Conservation (phyloP, 176 grass and related monocot species). For the Avena insularis region DNA sequence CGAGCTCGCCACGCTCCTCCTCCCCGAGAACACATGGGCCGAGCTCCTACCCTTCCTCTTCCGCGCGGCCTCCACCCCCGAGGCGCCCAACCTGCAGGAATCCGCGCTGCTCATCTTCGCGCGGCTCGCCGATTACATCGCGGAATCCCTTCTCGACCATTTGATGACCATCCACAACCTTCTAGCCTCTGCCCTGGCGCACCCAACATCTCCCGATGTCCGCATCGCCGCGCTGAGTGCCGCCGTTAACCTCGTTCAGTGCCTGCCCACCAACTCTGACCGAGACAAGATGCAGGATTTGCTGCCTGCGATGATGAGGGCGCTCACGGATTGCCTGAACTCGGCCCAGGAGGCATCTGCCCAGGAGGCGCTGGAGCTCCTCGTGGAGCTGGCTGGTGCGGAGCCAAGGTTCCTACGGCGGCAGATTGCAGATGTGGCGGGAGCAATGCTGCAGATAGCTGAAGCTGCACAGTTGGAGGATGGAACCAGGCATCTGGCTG, state of each 20-base stretch:
- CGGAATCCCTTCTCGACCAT: constrained; percentile 69
- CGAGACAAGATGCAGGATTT: constrained; percentile 88
- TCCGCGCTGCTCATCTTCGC: constrained; percentile 85
- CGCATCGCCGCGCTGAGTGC: constrained; percentile 82
- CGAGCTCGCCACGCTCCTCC: constrained; percentile 73
- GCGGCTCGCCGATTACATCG: constrained; percentile 76
- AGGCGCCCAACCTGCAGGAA: constrained; percentile 74
- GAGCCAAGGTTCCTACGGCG: constrained; percentile 90
- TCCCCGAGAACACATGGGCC: constrained; percentile 71
- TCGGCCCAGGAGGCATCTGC: constrained; percentile 87
- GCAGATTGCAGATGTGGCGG: constrained; percentile 84
- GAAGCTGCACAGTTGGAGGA: constrained; percentile 81
- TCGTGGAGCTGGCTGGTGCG: constrained; percentile 82
- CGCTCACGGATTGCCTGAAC: constrained; percentile 87
- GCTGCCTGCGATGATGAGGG: constrained; percentile 90
- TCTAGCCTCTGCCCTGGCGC: constrained; percentile 69
- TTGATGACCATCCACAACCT: constrained; percentile 84
- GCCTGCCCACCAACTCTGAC: constrained; percentile 70
- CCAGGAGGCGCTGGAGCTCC: constrained; percentile 92
- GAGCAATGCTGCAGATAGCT: constrained; percentile 91
- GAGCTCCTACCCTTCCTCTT: constrained; percentile 96
- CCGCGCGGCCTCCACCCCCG: constrained; percentile 60
- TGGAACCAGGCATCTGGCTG: constrained; percentile 84
- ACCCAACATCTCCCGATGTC: constrained; percentile 80
- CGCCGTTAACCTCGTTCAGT: constrained; percentile 87